Base-by-base conservation (phyloP, 2,329 filamentous ascomycete genomes). In the Pleoardoris graminearum region DNA sequence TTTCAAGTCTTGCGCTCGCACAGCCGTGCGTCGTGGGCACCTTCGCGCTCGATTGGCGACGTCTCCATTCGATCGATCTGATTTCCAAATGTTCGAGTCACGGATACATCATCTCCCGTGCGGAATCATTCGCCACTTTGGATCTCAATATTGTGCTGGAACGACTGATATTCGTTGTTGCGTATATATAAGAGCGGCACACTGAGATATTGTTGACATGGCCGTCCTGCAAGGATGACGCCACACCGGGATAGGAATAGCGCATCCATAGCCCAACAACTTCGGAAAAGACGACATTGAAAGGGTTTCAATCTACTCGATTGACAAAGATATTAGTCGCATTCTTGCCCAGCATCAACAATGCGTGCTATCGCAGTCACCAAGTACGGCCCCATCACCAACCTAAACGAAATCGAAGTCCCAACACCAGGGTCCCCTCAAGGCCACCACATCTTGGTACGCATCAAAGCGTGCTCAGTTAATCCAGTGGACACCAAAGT, bases 391-490 rank as follows among this genome's bases (percentile, higher is more conserved):
- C 36, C 45, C 3, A 54, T 67, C 36, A 60, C 63, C 12, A 67
- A 70, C 7, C 58, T 73, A 11, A 33, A 62, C 21, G 46, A 63
- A 22, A 54, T 61, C 10, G 48, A 63, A 14, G 54, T 79, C 68
- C 61, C 67, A 2, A 62, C 62, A 32, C 72, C 70, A 12, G 51
- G 58, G 7, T 52, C 58, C 8, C 67, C 68, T 7, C 35, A 59
- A 33, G 68, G 69, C n/a, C 59, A 70, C 42, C 69, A 76, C 55
- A 37, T 76, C 7, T 59, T 76, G 4, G 59, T 77, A 10, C 59
- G 38, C 7, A 43, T 51, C 23, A 57, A 51, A 48, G 64, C 63
- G 2, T 56, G 62, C 29, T 58, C 62, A 11, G 23, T 67, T 16
- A 66, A 65, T 23, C 61, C 65, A 5, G 54, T 57, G n/a, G 63